Conservation (phyloP, 768 basidiomycete genomes). For the Ramaria sp. region DNA sequence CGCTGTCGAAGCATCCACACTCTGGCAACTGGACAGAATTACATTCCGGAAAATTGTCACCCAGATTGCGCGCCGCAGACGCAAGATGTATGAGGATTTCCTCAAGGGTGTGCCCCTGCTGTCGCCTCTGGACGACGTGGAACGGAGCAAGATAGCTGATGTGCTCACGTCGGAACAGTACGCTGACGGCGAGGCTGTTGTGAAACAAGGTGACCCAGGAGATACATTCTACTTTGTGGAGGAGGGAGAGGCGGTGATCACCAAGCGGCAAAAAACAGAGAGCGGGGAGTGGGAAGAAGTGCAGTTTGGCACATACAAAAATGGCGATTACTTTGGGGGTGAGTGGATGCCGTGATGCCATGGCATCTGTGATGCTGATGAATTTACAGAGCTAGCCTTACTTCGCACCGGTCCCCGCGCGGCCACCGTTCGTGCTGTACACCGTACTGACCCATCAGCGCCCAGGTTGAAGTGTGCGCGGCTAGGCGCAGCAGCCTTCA, state of each 20-base stretch:
- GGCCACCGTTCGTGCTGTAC: constrained; percentile 85
- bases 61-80: constrained; percentile 79
- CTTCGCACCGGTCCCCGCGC: constrained; percentile 84
- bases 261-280: constrained; percentile 55
- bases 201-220: constrained; percentile 88
- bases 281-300: constrained; percentile 52
- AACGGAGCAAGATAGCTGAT: constrained; percentile 96
- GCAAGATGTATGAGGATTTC: constrained; percentile 96
- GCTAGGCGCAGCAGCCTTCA: constrained; percentile 87
- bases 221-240: constrained; percentile 98
- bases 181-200: constrained; percentile 77
- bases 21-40: constrained; percentile 95
- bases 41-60: constrained; percentile 98
- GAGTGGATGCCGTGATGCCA: constrained; percentile 17
- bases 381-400: constrained; percentile 70
- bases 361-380: constrained; percentile 1
- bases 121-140: constrained; percentile 72
- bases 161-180: constrained; percentile 79
- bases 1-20: constrained; percentile 66
- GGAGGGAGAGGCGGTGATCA: constrained; percentile 82
- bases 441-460: constrained; percentile 32
- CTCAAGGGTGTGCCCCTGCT: constrained; percentile 83
- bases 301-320: constrained; percentile 62
- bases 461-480: constrained; percentile 87
- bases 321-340: constrained; percentile 99